Percentiles rank a stretch among this genome's conserved stretches.
Evolutionary conservation across 2,329 filamentous ascomycete genomes (phyloP).

Genomic region (Aspergillus sp.): DNA sequence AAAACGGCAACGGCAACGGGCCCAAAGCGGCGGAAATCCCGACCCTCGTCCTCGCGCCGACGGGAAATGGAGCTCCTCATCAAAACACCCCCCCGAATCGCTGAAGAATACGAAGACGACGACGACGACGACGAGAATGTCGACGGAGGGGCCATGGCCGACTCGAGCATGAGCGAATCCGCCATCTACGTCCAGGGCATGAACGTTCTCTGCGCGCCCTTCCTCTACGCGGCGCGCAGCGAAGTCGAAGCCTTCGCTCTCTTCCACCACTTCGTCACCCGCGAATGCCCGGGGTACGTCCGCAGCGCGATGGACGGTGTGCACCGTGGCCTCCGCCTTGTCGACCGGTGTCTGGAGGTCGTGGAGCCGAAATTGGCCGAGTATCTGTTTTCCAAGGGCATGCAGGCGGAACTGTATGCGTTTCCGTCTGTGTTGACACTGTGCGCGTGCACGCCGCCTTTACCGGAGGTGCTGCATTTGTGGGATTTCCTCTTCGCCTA

Average conservation of each 20-base stretch:
- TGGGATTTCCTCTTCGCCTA: constrained; percentile 99
- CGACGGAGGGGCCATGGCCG: background rate
- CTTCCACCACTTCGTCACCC: constrained; percentile 78
- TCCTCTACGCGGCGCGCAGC: constrained; percentile 87
- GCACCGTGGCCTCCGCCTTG: constrained; percentile 79
- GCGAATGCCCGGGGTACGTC: constrained; percentile 87
- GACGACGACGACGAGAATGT: constrained; percentile 40
- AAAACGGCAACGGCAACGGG: constrained; percentile 31
- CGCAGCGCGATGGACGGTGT: constrained; percentile 95
- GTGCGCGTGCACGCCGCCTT: constrained; percentile 87
- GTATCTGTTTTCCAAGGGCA: constrained; percentile 75
- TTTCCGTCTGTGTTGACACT: constrained; percentile 92
- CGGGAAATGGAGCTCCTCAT: constrained; percentile 40
- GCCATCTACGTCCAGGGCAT: constrained; percentile 96
- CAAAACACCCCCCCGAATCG: constrained; percentile 30
- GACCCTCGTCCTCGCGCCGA: constrained; percentile 36
- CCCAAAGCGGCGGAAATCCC: constrained; percentile 26
- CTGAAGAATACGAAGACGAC: constrained; percentile 32
- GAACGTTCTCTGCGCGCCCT: constrained; percentile 94
- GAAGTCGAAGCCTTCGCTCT: constrained; percentile 91
- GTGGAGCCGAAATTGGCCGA: constrained; percentile 81
- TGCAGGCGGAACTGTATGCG: constrained; percentile 90
- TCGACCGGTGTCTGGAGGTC: constrained; percentile 84
- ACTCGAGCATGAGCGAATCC: constrained; percentile 49
- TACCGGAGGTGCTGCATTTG: constrained; percentile 83